These are phyloP conservation scores for Rugonectria rugulosa DNA, from an alignment of 2,329 filamentous ascomycete genomes.

Conservation along the genomic window DNA sequence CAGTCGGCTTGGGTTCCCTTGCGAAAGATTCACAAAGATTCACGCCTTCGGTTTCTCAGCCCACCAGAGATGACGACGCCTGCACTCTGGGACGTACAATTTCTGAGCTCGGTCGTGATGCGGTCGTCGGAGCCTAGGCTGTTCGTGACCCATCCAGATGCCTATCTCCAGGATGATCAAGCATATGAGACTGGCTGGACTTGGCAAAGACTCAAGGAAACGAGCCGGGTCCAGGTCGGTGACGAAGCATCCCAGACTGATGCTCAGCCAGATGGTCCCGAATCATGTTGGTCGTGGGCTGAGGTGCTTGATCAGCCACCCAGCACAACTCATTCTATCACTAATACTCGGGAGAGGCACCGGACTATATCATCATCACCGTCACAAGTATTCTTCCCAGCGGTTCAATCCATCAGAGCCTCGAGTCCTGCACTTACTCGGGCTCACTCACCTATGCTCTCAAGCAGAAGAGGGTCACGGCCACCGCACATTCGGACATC, in stretches of 20 bases:
- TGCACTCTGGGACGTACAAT: slow-evolving; percentile 74
- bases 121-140: slow-evolving; percentile 71
- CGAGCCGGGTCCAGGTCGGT: slow-evolving; percentile 65
- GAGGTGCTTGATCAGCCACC: slow-evolving; percentile 67
- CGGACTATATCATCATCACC: slow-evolving; percentile 51
- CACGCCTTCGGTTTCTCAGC: slow-evolving; percentile 73
- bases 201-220: slow-evolving; percentile 72
- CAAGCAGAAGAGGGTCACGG: slow-evolving; percentile 51
- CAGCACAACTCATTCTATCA: slow-evolving; percentile 53
- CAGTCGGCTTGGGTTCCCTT: slow-evolving; percentile 77
- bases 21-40: slow-evolving; percentile 78
- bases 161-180: slow-evolving; percentile 72
- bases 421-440: slow-evolving; percentile 45
- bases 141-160: slow-evolving; percentile 78
- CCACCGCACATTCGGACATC: slow-evolving; percentile 59
- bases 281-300: slow-evolving; percentile 70
- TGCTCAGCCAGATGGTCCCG: slow-evolving; percentile 58
- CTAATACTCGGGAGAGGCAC: slow-evolving; percentile 51
- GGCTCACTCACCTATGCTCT: slow-evolving; percentile 50
- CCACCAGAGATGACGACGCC: slow-evolving; percentile 78
- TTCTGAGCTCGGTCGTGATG: slow-evolving; percentile 78
- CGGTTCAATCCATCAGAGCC: slow-evolving; percentile 38
- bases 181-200: slow-evolving; percentile 68
- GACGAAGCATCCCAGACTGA: slow-evolving; percentile 35
- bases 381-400: slow-evolving; percentile 43